Base-by-base conservation (phyloP, 331 rosid species). In the Erythrophleum ivorense region DNA sequence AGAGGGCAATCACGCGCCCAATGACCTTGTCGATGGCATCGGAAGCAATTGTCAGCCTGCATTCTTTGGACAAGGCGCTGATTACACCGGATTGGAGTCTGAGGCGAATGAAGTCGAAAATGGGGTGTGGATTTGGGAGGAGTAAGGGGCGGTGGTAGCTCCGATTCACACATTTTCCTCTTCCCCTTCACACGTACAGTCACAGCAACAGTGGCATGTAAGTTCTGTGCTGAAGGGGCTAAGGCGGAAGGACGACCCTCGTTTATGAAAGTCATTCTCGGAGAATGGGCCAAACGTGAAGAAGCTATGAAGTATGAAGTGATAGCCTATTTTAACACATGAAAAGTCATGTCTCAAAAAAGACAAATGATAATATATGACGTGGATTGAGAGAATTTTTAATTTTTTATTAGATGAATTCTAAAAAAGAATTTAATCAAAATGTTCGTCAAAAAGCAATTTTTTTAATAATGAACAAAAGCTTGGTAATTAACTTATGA, bases 1-100 rank as follows among this genome's bases (percentile, higher is more conserved):
- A 31, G n/a, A 29, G 87, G 87, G 46, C 89, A 85, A 10, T 63
- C 3, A 7, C 7, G 3, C 14, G 4, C 0, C 81, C 85, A 76
- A 18, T 82, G 85, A 0, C 78, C 81, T 11, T 21, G 40, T 48
- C 68, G 73, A 15, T 9, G 13, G 24, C 83, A 80, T 1, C 49
- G 49, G 72, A 1, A 80, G 52, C 83, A 80, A 9, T 0, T 59
- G 8, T 33, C 52, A 3, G 3, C 7, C 18, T 18, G 64, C 77
- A 73, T 73, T 16, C 77, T 34, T 41, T 71, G 74, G 3, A 33
- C 18, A 1, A 78, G 11, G 2, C 52, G 15, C 0, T 50, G 76
- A 31, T 7, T 0, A 33, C 34, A 71, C 1, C 6, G 63, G 5
- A 9, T 2, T 0, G 73, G 10, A 19, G 50, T n/a, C 3, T 5